Evolutionary conservation across 345 rosid species (phyloP).

Genomic region (Isatis tinctoria): DNA sequence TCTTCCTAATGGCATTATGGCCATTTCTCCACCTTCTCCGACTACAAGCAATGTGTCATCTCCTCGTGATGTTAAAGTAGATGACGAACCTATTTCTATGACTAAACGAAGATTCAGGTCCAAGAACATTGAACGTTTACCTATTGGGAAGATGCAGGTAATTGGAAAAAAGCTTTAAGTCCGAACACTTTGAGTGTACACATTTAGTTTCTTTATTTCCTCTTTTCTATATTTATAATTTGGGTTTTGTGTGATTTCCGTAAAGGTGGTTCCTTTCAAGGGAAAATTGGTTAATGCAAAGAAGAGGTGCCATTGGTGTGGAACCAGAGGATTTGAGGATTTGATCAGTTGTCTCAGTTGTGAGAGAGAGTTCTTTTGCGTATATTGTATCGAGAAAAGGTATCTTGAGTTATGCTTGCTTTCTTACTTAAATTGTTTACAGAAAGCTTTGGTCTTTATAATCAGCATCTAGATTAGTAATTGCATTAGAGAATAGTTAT

Average conservation of each 20-base stretch:
- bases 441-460: neutral
- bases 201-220: neutral
- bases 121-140: constrained; percentile 76
- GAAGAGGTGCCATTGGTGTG: constrained; percentile 89
- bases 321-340: constrained; percentile 43
- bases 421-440: neutral
- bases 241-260: constrained; percentile 5
- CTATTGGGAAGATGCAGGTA: constrained; percentile 69
- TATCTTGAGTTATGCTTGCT: constrained; percentile 10
- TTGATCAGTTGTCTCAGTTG: constrained; percentile 74
- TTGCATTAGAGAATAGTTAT: neutral
- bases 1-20: constrained; percentile 93
- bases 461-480: neutral
- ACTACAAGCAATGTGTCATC: constrained; percentile 44
- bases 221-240: neutral
- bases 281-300: constrained; percentile 48
- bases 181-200: neutral
- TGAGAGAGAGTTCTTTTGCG: constrained; percentile 60
- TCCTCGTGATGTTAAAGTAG: constrained; percentile 66
- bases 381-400: constrained; percentile 70
- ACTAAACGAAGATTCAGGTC: constrained; percentile 67
- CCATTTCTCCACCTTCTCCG: constrained; percentile 54
- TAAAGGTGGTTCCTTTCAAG: constrained; percentile 58
- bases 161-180: neutral
- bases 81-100: constrained; percentile 38